A percentile compares a stretch with the other conserved stretches of the same genome.
phyloP scores from a whole-genome alignment of 1,284 basidiomycete genomes.

The Takashimella koratensis region DNA sequence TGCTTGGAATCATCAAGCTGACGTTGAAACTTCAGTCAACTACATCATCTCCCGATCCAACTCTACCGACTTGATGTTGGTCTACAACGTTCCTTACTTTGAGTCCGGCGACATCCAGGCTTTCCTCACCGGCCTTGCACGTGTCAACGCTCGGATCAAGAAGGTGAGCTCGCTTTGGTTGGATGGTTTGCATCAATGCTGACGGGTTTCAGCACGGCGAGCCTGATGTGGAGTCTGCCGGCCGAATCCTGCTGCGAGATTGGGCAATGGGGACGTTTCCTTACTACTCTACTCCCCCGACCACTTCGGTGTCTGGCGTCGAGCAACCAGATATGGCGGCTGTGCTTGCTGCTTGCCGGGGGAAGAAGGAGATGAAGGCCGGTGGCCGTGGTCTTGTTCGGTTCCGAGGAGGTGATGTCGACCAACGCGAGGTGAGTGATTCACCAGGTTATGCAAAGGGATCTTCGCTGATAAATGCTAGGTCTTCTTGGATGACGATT shows the following conservation, averaged over 20 bases:
- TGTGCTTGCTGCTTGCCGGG: constrained; percentile 60
- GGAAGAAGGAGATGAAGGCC: constrained; percentile 58
- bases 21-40: constrained; percentile 54
- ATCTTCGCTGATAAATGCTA: no score
- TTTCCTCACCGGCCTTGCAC: constrained; percentile 79
- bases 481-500: constrained; percentile 58
- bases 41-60: constrained; percentile 70
- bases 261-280: constrained; percentile 80
- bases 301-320: constrained; percentile 4
- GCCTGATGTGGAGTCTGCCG: constrained; percentile 73
- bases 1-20: neutral
- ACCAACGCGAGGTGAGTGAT: constrained; percentile 54
- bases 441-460: no score
- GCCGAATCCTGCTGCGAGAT: constrained; percentile 79
- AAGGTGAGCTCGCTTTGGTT: constrained; percentile 56
- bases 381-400: constrained; percentile 54
- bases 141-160: constrained; percentile 72
- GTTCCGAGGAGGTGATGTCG: constrained; percentile 55
- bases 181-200: constrained; percentile 4
- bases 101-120: constrained; percentile 64
- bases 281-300: constrained; percentile 67
- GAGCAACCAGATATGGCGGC: constrained; percentile 42
- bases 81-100: constrained; percentile 84
- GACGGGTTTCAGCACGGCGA: constrained; percentile 66
- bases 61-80: constrained; percentile 79